phyloP scores from a whole-genome alignment of 2,329 filamentous ascomycete genomes.

The Epichloe scottii region DNA sequence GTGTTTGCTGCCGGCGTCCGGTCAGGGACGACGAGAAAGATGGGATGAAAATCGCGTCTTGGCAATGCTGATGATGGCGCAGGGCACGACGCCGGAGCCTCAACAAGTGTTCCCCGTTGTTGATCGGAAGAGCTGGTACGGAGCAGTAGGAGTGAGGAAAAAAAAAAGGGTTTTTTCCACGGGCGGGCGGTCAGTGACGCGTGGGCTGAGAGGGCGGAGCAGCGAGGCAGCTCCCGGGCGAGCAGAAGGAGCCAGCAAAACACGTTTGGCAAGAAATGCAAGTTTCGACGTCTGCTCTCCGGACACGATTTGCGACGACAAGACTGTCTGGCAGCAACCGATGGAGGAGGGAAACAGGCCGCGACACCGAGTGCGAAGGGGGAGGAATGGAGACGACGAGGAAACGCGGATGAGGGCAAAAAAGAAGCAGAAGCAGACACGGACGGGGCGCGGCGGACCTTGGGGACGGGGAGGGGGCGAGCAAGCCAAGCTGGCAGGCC shows the following conservation, averaged over 20 bases:
- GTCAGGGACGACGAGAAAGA: slow-evolving; percentile 1
- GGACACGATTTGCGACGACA: no score
- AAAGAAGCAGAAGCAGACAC: slow-evolving; percentile 5
- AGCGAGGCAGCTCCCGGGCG: not conserved
- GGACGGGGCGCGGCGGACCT: slow-evolving; percentile 7
- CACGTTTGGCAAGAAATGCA: not conserved
- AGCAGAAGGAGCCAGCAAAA: not conserved
- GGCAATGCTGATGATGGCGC: slow-evolving; percentile 4
- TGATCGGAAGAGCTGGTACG: not conserved
- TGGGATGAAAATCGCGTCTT: not conserved
- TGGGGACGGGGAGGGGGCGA: slow-evolving; percentile 3
- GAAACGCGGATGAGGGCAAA: slow-evolving; percentile 4
- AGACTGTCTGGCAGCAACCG: not conserved
- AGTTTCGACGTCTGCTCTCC: not conserved
- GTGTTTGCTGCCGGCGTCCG: slow-evolving; percentile 1
- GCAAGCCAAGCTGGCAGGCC: not conserved
- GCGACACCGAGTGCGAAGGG: not conserved
- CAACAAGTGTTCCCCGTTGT: slow-evolving; percentile 2
- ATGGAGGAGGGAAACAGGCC: slow-evolving; percentile 3
- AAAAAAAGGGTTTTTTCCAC: slow-evolving; percentile 1
- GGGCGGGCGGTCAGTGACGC: slow-evolving; percentile 2
- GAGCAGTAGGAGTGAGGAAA: not conserved
- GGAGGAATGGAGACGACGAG: not conserved
- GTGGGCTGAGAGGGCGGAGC: slow-evolving; percentile 1
- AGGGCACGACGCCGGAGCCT: slow-evolving; percentile 3